Evolutionary conservation across 2,329 filamentous ascomycete species (phyloP).

Genomic region (Pseudogymnoascus destructans): DNA sequence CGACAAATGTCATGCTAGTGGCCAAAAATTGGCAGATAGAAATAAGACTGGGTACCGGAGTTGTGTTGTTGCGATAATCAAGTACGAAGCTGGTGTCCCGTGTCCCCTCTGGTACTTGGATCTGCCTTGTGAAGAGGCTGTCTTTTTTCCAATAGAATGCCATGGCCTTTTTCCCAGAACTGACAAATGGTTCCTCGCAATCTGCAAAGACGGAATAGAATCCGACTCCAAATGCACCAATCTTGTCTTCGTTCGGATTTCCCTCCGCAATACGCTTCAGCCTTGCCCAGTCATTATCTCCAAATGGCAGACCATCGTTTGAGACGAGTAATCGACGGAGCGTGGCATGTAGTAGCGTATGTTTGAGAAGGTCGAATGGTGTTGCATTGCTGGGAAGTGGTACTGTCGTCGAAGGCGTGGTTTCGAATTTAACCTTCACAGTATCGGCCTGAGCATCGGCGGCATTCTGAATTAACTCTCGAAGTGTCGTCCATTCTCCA

Average conservation of each 20-base stretch:
- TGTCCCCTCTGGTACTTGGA: constrained; percentile 54
- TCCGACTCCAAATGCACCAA: constrained; percentile 93
- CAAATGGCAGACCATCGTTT: constrained; percentile 84
- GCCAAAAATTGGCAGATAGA: constrained; percentile 85
- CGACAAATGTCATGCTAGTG: constrained; percentile 91
- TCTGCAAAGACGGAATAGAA: constrained; percentile 99
- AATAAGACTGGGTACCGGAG: constrained; percentile 72
- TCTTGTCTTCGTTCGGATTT: constrained; percentile 97
- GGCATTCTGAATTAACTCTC: constrained; percentile 97
- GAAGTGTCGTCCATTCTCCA: constrained; percentile 79
- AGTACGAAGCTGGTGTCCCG: constrained; percentile 82
- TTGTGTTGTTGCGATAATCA: constrained; percentile 81
- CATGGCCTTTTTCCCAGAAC: constrained; percentile 85
- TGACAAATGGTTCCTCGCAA: constrained; percentile 94
- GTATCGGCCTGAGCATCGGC: constrained; percentile 86
- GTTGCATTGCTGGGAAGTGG: constrained; percentile 51
- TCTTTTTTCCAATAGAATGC: constrained; percentile 99
- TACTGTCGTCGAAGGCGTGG: constrained; percentile 65
- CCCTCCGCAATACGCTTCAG: constrained; percentile 97
- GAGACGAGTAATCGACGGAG: constrained; percentile 77
- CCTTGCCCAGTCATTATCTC: constrained; percentile 80
- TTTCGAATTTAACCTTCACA: constrained; percentile 87
- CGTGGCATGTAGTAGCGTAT: constrained; percentile 74
- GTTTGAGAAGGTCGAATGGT: constrained; percentile 62
- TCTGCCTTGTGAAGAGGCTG: constrained; percentile 79